A percentile compares a stretch with the other conserved stretches of the same genome.
Conservation (phyloP, 208 protist species). For the Trypanosoma brucei region DNA sequence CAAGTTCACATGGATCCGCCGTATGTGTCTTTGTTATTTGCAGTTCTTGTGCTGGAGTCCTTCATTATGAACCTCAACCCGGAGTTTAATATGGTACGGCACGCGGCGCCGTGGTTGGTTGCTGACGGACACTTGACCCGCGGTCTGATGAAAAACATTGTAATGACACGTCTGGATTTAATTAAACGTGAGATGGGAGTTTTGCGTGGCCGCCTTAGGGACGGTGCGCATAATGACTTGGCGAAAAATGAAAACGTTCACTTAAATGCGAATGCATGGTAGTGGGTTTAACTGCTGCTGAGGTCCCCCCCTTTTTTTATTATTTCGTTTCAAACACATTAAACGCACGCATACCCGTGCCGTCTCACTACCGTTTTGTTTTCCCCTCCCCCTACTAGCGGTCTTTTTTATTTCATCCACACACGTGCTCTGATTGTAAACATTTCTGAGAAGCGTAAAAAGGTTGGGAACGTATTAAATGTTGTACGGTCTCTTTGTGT, state of each 20-base stretch:
- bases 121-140: constrained; percentile 82
- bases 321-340: no score
- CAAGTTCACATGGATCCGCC: constrained; percentile 86
- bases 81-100: constrained; percentile 89
- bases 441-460: no score
- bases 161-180: constrained; percentile 55
- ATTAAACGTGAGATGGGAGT: constrained; percentile 54
- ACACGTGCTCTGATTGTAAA: no score
- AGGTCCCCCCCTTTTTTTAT: no score
- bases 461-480: no score
- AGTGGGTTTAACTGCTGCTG: background rate
- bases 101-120: constrained; percentile 83
- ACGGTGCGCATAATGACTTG: constrained; percentile 42
- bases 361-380: no score
- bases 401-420: no score
- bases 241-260: constrained; percentile 36
- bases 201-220: constrained; percentile 55
- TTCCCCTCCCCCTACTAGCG: no score
- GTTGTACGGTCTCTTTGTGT: no score
- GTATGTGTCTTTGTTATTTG: constrained; percentile 87
- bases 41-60: constrained; percentile 85
- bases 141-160: constrained; percentile 76
- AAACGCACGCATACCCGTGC: no score
- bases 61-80: constrained; percentile 92
- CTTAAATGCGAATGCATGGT: constrained; percentile 22